These are phyloP conservation scores for Auricularia sp. DNA, from an alignment of 768 basidiomycete species.

Conservation along the genomic window DNA sequence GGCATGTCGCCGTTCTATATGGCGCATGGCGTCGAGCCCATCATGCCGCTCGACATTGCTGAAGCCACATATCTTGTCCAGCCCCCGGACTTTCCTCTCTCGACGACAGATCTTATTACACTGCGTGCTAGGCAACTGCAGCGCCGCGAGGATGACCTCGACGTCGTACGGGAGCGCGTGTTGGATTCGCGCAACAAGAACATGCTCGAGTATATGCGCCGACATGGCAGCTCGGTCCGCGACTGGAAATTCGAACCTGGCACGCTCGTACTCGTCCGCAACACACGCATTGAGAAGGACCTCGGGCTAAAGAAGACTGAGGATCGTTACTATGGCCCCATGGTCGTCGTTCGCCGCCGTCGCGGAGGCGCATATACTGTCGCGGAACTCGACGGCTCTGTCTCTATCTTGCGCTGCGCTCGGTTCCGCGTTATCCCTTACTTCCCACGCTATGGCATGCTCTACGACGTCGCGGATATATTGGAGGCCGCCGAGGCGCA, in stretches of 20 bases:
- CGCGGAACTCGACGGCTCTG: neutral
- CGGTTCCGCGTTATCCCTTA: neutral
- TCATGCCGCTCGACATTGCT: conserved; percentile 23
- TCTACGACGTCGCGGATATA: neutral
- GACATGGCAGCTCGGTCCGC: neutral
- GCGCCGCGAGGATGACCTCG: conserved; percentile 7
- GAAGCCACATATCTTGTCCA: conserved; percentile 24
- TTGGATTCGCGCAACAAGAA: neutral
- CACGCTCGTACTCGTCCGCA: neutral
- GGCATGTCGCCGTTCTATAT: conserved; percentile 12
- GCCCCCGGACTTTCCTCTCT: neutral
- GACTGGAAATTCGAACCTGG: conserved; percentile 3
- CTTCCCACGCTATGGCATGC: neutral
- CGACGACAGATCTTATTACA: conserved; percentile 10
- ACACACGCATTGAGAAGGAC: neutral
- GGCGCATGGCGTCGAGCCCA: conserved; percentile 22
- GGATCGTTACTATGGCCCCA: neutral
- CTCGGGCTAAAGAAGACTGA: neutral
- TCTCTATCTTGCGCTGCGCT: neutral
- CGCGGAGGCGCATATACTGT: neutral
- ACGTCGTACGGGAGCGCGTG: neutral
- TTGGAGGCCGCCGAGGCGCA: neutral
- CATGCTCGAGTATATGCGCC: neutral
- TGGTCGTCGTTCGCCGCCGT: conserved; percentile 1
- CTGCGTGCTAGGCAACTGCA: conserved; percentile 7